Evolutionary conservation across 2,329 filamentous ascomycete species (phyloP), one percentile per base, ranked within the genome.

Genomic region (Pseudonectria foliicola): DNA sequence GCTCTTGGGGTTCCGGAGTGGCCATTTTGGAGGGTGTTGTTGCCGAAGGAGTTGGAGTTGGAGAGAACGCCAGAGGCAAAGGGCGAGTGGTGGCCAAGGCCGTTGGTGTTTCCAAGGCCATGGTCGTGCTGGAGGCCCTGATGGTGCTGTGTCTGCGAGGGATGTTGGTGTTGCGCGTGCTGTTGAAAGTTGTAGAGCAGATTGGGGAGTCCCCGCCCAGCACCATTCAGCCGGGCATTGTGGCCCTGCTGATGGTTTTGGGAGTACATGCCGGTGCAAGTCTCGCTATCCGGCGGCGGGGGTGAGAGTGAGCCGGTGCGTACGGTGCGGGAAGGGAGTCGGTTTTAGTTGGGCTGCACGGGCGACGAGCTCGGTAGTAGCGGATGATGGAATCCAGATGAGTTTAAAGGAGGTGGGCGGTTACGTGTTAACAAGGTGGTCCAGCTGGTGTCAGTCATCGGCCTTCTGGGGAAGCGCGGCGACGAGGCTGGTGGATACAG

Each of bases 161-260:
- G 78, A 42, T 82, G 77, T 39, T 80, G 73, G 46, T 73, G 68
- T 46, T 71, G 73, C 18, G 66, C 64, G 44, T 81, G 71, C 44
- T 73, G 77, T 45, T 80, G 77, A 50, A 75, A 85, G 55, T 76
- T 80, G 63, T 85, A 85, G 54, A 81, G 71, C 66, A 87, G 69
- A 44, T 68, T 70, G 18, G 74, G 73, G 44, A 77, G 77, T 51
- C 81, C 82, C 45, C 61, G 58, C 23, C 61, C 61, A 42, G 57
- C 58, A 64, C 61, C 61, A 55, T 87, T 88, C 62, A 87, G 74
- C 64, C 85, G 80, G 64, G 75, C 75, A 66, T 80, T 80, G 59
- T 86, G 83, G 59, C 78, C 77, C 64, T 81, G 79, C 57, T 84
- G 79, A 58, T 75, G 79, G 56, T 71, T 71, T 61, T 85, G 80